These are phyloP conservation scores for Fraxinus dipetala DNA, from an alignment of 305 asterid genomes.

Conservation along the genomic window DNA sequence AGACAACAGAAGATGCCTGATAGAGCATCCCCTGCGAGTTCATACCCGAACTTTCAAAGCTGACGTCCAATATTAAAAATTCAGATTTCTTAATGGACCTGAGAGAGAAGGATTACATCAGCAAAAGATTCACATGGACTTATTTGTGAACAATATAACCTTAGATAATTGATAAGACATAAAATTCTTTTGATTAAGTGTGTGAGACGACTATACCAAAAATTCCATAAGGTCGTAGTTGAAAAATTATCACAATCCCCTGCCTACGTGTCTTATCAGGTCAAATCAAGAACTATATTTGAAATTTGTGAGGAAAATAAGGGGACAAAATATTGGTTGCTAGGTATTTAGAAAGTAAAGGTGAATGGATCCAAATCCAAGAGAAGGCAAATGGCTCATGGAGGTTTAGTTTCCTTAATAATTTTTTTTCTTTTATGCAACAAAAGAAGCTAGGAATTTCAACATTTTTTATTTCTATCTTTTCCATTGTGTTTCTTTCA, in stretches of 20 bases:
- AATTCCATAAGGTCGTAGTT: background rate
- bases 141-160: too few relatives aligned
- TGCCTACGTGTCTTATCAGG: background rate
- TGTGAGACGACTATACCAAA: background rate
- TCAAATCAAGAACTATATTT: background rate
- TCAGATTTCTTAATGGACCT: background rate
- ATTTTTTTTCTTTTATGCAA: background rate
- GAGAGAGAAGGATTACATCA: too few relatives aligned
- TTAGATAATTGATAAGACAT: too few relatives aligned
- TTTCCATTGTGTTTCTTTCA: background rate
- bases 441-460: background rate
- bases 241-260: background rate
- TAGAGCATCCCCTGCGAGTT: background rate
- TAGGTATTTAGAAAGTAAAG: background rate
- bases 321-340: background rate
- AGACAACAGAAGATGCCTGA: slow-evolving; percentile 38
- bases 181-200: background rate
- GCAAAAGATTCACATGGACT: too few relatives aligned
- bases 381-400: background rate
- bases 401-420: background rate
- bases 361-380: background rate
- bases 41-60: background rate
- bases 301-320: background rate
- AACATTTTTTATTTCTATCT: background rate
- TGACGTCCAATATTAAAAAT: background rate